Conservation (phyloP, 179 eudicot species). For the Gypsophila paniculata region DNA sequence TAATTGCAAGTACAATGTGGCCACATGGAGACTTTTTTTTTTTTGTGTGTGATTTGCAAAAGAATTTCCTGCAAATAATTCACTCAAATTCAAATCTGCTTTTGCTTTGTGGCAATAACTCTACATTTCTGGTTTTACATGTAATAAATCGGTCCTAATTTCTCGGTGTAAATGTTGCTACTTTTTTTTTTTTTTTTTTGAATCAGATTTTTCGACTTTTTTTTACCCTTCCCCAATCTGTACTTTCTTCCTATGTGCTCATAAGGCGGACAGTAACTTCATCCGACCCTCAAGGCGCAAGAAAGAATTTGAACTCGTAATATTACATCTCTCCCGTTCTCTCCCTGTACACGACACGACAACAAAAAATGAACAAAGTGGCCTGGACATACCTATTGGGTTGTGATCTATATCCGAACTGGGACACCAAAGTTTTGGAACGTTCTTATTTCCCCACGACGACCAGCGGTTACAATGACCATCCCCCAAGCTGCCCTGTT, state of each 20-base stretch:
- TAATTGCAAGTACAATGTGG: conserved; percentile 13
- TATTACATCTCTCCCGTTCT: conserved; percentile 51
- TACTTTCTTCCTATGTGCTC: conserved; percentile 26
- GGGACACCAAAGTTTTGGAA: conserved; percentile 86
- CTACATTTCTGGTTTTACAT: conserved; percentile 31
- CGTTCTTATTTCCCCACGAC: conserved; percentile 72
- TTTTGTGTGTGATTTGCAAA: neutral
- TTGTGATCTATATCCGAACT: conserved; percentile 39
- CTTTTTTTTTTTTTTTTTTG: neutral
- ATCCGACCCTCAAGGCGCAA: conserved; percentile 35
- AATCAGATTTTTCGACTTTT: neutral
- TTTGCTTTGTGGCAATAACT: conserved; percentile 30
- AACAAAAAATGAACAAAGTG: conserved; percentile 13
- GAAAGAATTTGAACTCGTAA: conserved; percentile 40
- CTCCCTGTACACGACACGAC: conserved; percentile 54
- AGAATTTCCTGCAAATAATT: conserved; percentile 32
- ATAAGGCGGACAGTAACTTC: conserved; percentile 5
- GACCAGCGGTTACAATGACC: conserved; percentile 84
- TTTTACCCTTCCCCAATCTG: conserved; percentile 23
- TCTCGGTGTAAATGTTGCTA: conserved; percentile 17
- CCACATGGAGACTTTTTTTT: conserved; percentile 20
- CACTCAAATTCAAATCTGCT: conserved; percentile 24
- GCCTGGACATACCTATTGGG: conserved; percentile 16
- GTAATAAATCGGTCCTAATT: conserved; percentile 16
- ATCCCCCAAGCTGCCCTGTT: conserved; percentile 76